Percentiles rank a stretch among this genome's conserved stretches.
These are phyloP conservation scores for Candida tammaniensis DNA, from an alignment of 805 yeast genomes.

Conservation along the genomic window DNA sequence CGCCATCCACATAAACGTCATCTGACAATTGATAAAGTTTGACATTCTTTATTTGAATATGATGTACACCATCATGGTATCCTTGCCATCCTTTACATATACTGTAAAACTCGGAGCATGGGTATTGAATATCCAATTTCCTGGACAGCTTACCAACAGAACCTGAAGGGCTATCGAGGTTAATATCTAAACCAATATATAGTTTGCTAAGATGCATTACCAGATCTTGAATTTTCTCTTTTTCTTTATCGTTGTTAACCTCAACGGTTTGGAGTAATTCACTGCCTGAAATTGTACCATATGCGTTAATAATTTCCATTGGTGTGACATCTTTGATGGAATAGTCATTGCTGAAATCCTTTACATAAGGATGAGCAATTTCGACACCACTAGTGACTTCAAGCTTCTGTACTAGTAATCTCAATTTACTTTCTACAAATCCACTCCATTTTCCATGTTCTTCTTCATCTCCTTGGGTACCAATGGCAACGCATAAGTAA, in stretches of 20 bases:
- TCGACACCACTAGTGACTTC: slow-evolving; percentile 74
- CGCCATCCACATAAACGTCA: slow-evolving; percentile 75
- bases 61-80: slow-evolving; percentile 59
- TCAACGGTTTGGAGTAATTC: slow-evolving; percentile 12
- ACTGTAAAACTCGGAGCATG: slow-evolving; percentile 85
- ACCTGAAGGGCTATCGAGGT: slow-evolving; percentile 43
- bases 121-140: slow-evolving; percentile 79
- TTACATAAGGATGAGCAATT: slow-evolving; percentile 86
- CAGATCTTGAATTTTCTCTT: background rate
- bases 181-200: slow-evolving; percentile 72
- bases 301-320: slow-evolving; percentile 54
- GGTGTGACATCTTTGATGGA: background rate
- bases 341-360: slow-evolving; percentile 44
- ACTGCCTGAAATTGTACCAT: slow-evolving; percentile 45
- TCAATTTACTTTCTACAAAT: slow-evolving; percentile 81
- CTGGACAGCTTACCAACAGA: slow-evolving; percentile 5
- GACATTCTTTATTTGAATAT: slow-evolving; percentile 62
- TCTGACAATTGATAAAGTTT: slow-evolving; percentile 76
- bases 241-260: slow-evolving; percentile 4
- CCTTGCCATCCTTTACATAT: slow-evolving; percentile 72
- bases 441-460: slow-evolving; percentile 92
- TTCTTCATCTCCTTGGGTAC: slow-evolving; percentile 70
- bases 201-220: slow-evolving; percentile 61
- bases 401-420: slow-evolving; percentile 78
- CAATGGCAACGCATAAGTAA: slow-evolving; percentile 77